Conservation (phyloP, 257 asterid species). For the Ehretia macrophylla region DNA sequence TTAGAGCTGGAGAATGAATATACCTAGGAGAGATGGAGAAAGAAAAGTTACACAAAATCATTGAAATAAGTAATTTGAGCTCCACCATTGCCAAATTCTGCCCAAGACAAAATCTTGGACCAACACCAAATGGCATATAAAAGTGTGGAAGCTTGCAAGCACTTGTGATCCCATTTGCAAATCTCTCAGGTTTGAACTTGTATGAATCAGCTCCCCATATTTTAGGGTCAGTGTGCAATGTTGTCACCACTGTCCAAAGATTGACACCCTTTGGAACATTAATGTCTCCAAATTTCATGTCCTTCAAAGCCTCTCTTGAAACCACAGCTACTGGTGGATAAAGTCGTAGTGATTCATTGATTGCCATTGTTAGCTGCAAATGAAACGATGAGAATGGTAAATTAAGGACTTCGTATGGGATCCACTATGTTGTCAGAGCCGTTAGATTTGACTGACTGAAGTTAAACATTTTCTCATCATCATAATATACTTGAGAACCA, state of each 20-base stretch:
- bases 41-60: conserved; percentile 31
- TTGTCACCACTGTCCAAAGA: conserved; percentile 35
- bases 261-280: conserved; percentile 38
- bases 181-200: conserved; percentile 40
- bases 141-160: conserved; percentile 45
- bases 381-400: too few species aligned
- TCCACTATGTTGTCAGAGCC: too few species aligned
- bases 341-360: conserved; percentile 45
- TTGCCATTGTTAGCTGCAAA: conserved; percentile 40
- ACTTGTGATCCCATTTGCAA: conserved; percentile 37
- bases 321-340: conserved; percentile 36
- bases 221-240: conserved; percentile 31
- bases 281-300: conserved; percentile 32
- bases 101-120: conserved; percentile 42
- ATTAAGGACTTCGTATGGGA: too few species aligned
- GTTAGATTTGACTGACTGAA: too few species aligned
- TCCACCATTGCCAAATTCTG: conserved; percentile 48
- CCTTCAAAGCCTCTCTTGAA: conserved; percentile 36
- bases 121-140: conserved; percentile 44
- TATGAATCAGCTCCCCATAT: conserved; percentile 48
- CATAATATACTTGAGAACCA: too few species aligned
- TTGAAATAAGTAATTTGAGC: conserved; percentile 34
- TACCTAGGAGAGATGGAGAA: conserved; percentile 37
- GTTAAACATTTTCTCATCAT: too few species aligned
- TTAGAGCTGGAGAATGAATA: conserved; percentile 31